Evolutionary conservation across 495 filamentous ascomycete species (phyloP).

Genomic region (Umbilicaria muhlenbergii): DNA sequence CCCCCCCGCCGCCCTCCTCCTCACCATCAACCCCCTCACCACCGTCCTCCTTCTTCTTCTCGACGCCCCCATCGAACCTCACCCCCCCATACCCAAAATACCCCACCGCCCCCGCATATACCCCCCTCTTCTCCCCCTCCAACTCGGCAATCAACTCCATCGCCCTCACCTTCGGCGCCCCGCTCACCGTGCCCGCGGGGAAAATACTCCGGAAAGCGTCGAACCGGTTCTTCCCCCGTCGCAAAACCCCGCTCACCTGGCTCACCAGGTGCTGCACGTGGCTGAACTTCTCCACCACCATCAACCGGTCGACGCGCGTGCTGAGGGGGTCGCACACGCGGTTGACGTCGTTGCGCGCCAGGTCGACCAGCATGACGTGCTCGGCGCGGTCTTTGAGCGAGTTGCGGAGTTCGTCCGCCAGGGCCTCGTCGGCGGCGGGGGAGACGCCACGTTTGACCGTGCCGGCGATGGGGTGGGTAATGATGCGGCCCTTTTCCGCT

Average conservation of each 20-base stretch:
- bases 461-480: slow-evolving; percentile 94
- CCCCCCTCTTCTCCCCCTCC: slow-evolving; percentile 81
- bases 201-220: slow-evolving; percentile 95
- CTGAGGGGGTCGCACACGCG: slow-evolving; percentile 83
- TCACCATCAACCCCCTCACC: slow-evolving; percentile 28
- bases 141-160: slow-evolving; percentile 96
- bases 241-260: slow-evolving; percentile 78
- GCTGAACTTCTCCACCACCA: slow-evolving; percentile 91
- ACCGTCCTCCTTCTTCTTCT: slow-evolving; percentile 13
- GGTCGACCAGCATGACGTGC: slow-evolving; percentile 98
- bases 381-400: slow-evolving; percentile 91
- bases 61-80: slow-evolving; percentile 16
- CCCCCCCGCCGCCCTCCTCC: slow-evolving; percentile 20
- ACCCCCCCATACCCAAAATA: slow-evolving; percentile 66
- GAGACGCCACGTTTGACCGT: slow-evolving; percentile 79
- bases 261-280: slow-evolving; percentile 96
- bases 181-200: slow-evolving; percentile 84
- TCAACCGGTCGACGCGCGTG: slow-evolving; percentile 77
- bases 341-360: slow-evolving; percentile 93
- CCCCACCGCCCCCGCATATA: slow-evolving; percentile 94
- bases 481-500: slow-evolving; percentile 69
- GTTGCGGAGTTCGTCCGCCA: slow-evolving; percentile 61
- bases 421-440: slow-evolving; percentile 58
- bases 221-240: slow-evolving; percentile 73
- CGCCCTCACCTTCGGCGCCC: slow-evolving; percentile 86